Evolutionary conservation across 208 protist genomes (phyloP).

Genomic region (Spongospora subterranea): DNA sequence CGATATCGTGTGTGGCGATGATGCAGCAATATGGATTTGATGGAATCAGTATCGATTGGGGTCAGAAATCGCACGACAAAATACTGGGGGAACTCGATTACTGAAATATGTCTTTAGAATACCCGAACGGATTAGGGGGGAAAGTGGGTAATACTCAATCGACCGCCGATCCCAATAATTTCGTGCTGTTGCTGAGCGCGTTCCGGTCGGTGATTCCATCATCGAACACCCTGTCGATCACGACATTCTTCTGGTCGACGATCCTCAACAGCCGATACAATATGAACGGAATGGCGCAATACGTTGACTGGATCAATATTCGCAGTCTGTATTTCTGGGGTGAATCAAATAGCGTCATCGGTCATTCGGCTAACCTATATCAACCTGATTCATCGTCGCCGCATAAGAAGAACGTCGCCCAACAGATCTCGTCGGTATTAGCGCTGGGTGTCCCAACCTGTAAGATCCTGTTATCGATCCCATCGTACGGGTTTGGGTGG

Average conservation of each 20-base stretch:
- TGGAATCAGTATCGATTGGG: neutral
- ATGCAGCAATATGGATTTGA: slow-evolving; percentile 44
- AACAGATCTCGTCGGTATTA: neutral
- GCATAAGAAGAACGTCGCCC: neutral
- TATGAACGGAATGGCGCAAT: neutral
- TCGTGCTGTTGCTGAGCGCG: neutral
- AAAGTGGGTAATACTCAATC: neutral
- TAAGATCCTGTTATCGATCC: neutral
- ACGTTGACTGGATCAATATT: slow-evolving; percentile 22
- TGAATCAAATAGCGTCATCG: neutral
- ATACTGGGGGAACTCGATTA: too few species aligned
- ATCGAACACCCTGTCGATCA: neutral
- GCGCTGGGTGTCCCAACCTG: neutral
- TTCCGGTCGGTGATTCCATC: neutral
- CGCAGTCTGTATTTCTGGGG: neutral
- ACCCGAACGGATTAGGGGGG: neutral
- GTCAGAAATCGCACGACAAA: neutral
- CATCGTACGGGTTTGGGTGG: neutral
- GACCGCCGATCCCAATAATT: neutral
- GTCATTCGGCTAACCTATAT: neutral
- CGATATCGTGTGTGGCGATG: neutral
- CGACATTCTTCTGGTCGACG: neutral
- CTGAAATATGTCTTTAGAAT: neutral
- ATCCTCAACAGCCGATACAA: neutral
- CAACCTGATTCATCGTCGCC: neutral